phyloP scores from a whole-genome alignment of 2,329 filamentous ascomycete species.

The Fusarium verrucosum region DNA sequence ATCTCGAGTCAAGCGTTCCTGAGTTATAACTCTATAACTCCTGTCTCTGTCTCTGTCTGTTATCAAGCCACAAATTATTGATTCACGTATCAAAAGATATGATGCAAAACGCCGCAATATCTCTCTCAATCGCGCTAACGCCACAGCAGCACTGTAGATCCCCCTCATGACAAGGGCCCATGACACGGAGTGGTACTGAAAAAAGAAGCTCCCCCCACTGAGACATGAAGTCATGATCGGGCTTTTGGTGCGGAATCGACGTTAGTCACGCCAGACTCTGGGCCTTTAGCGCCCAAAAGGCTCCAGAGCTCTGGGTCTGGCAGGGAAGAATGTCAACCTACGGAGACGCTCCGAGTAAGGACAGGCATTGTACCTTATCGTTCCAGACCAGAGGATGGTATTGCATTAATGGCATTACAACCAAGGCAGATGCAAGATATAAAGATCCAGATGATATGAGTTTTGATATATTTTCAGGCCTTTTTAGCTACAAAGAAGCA shows the following conservation, averaged over 20 bases:
- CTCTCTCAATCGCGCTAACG: constrained; percentile 20
- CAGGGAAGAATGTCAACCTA: background rate
- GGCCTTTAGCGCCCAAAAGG: background rate
- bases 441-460: background rate
- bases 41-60: background rate
- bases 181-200: constrained; percentile 22
- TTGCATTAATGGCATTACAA: background rate
- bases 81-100: constrained; percentile 8
- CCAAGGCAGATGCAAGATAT: background rate
- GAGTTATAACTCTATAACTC: background rate
- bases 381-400: background rate
- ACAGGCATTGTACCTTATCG: constrained; percentile 3
- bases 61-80: constrained; percentile 20
- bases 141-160: constrained; percentile 30
- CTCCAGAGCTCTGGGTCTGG: constrained; percentile 7
- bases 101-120: constrained; percentile 12
- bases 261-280: background rate
- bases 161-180: constrained; percentile 37
- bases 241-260: constrained; percentile 26
- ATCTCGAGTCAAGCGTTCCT: background rate
- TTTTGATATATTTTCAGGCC: background rate
- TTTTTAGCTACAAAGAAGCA: constrained; percentile 18
- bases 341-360: constrained; percentile 13
- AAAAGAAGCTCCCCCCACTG: constrained; percentile 13
- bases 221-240: constrained; percentile 30